These are phyloP conservation scores for Gynochthodes officinalis DNA, from an alignment of 257 asterid species.

Conservation along the genomic window DNA sequence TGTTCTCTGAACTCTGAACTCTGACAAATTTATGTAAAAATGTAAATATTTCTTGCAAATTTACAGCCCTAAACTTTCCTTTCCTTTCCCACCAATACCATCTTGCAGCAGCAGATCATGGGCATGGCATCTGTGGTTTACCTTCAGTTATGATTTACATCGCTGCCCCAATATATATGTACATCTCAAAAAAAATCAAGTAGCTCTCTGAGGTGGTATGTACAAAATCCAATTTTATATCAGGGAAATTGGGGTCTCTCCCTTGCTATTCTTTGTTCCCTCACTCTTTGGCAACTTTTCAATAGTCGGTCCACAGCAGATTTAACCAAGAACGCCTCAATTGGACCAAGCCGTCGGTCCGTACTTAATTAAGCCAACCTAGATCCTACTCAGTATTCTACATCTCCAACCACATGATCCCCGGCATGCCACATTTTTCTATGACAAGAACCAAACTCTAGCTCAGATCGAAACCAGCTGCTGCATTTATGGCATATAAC, in stretches of 20 bases:
- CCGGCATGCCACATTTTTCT: conserved; percentile 4
- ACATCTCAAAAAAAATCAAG: conserved; percentile 22
- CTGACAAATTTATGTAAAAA: too few relatives aligned
- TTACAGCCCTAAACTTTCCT: conserved; percentile 6
- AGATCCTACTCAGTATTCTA: background rate
- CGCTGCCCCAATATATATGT: conserved; percentile 20
- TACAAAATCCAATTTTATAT: background rate
- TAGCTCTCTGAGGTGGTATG: background rate
- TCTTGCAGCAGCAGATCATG: conserved; percentile 2
- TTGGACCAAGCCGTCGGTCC: background rate
- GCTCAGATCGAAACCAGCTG: conserved; percentile 95
- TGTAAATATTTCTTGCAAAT: background rate
- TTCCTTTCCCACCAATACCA: background rate
- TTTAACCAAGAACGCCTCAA: background rate
- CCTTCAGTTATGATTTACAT: conserved; percentile 31
- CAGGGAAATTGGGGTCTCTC: background rate
- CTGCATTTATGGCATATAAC: conserved; percentile 78
- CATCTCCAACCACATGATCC: conserved; percentile 5
- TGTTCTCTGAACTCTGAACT: too few relatives aligned
- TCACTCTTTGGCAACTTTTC: background rate
- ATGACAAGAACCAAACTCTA: conserved; percentile 11
- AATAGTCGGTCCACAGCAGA: background rate
- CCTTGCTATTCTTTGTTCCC: background rate
- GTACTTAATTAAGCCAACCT: background rate
- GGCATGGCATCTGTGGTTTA: background rate